Evolutionary conservation across 78 protist species (phyloP), one percentile per base, ranked within the genome.

Genomic region (Polysphondylium violaceum): DNA sequence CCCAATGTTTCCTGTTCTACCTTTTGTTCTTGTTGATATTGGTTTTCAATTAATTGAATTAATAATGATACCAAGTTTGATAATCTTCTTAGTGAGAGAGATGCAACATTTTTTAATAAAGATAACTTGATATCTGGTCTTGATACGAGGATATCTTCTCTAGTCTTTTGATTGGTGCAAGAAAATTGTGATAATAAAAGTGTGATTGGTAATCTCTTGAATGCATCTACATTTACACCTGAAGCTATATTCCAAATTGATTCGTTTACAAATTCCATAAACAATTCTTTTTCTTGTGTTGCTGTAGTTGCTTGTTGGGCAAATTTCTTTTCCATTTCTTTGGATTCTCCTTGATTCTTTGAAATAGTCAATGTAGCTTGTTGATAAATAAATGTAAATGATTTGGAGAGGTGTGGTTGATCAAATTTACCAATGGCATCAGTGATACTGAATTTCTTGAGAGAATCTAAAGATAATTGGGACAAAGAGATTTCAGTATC

Each of bases 121-220:
- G n/a, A 21, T n/a, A 33, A 65, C 21, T 35, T 65, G 8, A 65
- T 19, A 38, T 11, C 1, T 4, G 19, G n/a, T 3, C 40, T 38
- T 65, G n/a, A 29, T 5, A 65, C 23, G 19, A 65, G 17, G 16
- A 25, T 65, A 38, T 36, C 51, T 23, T 38, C 40, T 65, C 40
- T n/a, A 0, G 17, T 65, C 53, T 47, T 17, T 27, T 21, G 7
- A 25, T 38, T 4, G 31, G 40, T 47, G 33, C 19, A 38, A 38
- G 21, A 38, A 36, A 65, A 36, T 38, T 65, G 73, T n/a, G 73
- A 65, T 38, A 65, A 38, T 29, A 65, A 4, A 11, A 65, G 40
- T 38, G 33, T n/a, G 3, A 65, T n/a, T 65, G 73, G 73, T 36
- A 65, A 65, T 65, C 23, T 33, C 23, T 65, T 38, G 3, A 65